Evolutionary conservation across 2,329 filamentous ascomycete genomes (phyloP).

Genomic region (Elsinoe necatrix): DNA sequence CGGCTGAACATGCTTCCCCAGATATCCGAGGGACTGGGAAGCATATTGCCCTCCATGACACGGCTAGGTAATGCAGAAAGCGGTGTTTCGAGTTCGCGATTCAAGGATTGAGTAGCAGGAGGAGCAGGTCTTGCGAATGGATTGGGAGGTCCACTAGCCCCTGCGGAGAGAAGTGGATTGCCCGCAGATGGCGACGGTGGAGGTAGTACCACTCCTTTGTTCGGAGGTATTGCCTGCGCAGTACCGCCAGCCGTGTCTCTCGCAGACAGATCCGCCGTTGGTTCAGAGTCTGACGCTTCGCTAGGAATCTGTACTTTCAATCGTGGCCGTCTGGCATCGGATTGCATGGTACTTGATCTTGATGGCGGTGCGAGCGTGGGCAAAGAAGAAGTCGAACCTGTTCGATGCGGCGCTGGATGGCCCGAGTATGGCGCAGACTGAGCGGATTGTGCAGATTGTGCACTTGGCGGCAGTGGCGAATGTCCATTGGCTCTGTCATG

Average conservation of each 20-base stretch:
- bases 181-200: conserved; percentile 80
- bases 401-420: conserved; percentile 41
- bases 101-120: conserved; percentile 43
- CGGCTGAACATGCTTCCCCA: conserved; percentile 61
- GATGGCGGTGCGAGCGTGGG: conserved; percentile 66
- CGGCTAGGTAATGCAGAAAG: conserved; percentile 89
- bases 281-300: conserved; percentile 73
- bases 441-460: neutral
- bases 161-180: conserved; percentile 76
- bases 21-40: conserved; percentile 86
- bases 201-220: conserved; percentile 64
- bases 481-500: conserved; percentile 39
- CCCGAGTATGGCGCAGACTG: conserved; percentile 21
- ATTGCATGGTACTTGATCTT: conserved; percentile 66
- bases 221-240: neutral
- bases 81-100: conserved; percentile 58
- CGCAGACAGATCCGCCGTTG: conserved; percentile 61
- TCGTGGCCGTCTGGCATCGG: conserved; percentile 63
- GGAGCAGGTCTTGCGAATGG: conserved; percentile 85
- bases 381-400: conserved; percentile 52
- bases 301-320: conserved; percentile 93
- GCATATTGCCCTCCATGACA: conserved; percentile 75
- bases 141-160: conserved; percentile 85
- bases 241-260: conserved; percentile 53
- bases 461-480: conserved; percentile 47